phyloP scores from a whole-genome alignment of 257 asterid genomes.

The Primulina tabacum region DNA sequence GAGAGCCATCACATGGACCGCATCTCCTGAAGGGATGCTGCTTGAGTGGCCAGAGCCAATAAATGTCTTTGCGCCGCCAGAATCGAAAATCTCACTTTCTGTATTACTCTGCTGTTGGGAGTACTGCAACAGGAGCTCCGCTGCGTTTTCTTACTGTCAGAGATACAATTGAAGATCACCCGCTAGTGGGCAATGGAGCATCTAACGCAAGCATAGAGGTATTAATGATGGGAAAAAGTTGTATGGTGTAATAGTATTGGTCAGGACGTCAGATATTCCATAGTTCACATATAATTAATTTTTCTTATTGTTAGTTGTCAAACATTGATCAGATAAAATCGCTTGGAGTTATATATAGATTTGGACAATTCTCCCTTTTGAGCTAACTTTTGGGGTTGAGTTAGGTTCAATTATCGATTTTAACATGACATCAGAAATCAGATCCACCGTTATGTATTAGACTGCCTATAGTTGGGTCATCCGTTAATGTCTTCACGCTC shows the following conservation, averaged over 20 bases:
- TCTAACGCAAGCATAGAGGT: conserved; percentile 62
- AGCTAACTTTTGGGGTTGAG: too few species aligned
- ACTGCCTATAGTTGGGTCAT: too few species aligned
- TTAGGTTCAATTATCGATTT: too few species aligned
- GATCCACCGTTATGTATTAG: too few species aligned
- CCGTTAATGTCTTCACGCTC: too few species aligned
- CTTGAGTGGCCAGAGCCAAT: conserved; percentile 99
- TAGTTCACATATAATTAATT: neutral
- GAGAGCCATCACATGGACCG: conserved; percentile 97
- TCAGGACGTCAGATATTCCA: neutral
- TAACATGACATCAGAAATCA: too few species aligned
- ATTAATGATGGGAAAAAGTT: conserved; percentile 2
- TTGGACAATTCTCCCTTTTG: too few species aligned
- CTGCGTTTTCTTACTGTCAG: conserved; percentile 88
- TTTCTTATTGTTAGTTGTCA: too few species aligned
- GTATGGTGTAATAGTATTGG: too few species aligned
- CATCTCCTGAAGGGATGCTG: conserved; percentile 79
- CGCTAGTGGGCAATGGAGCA: conserved; percentile 84
- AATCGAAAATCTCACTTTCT: conserved; percentile 63
- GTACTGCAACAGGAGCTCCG: conserved; percentile 83
- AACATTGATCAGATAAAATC: too few species aligned
- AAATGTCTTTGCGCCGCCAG: conserved; percentile 88
- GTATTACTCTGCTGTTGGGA: conserved; percentile 73
- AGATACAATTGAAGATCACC: conserved; percentile 95
- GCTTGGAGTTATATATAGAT: too few species aligned